These are phyloP conservation scores for Omphalea diandra DNA, from an alignment of 441 rosid species.

Conservation along the genomic window DNA sequence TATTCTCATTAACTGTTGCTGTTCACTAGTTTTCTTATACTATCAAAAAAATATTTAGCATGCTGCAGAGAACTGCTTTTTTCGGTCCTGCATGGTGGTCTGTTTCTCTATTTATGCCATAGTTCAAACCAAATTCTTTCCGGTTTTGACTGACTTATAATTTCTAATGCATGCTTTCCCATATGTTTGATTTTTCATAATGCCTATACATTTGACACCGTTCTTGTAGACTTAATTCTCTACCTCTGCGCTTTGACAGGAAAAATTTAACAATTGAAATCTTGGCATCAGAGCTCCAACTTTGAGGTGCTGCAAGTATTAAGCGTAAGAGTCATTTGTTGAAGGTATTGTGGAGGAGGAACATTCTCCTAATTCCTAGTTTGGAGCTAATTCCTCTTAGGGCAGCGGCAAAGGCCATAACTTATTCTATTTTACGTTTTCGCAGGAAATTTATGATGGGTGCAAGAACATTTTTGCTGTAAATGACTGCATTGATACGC, in stretches of 20 bases:
- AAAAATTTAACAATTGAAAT: conserved; percentile 14
- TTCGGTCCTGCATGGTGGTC: too few species aligned
- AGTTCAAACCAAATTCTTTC: too few species aligned
- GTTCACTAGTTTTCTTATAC: too few species aligned
- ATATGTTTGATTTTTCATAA: too few species aligned
- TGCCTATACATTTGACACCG: too few species aligned
- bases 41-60: too few species aligned
- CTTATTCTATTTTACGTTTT: conserved; percentile 11
- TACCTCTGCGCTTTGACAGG: not conserved
- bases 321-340: conserved; percentile 10
- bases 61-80: too few species aligned
- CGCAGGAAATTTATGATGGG: conserved; percentile 18
- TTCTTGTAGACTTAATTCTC: conserved; percentile 26
- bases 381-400: conserved; percentile 16
- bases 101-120: too few species aligned
- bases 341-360: conserved; percentile 21
- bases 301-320: not conserved
- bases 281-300: conserved; percentile 19
- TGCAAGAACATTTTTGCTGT: conserved; percentile 36
- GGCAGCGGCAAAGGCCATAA: conserved; percentile 20
- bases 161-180: too few species aligned
- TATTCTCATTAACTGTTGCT: too few species aligned
- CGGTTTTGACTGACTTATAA: too few species aligned
- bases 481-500: conserved; percentile 24
- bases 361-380: conserved; percentile 13